Conservation (phyloP, 345 rosid genomes). For the Rhodamnia rubescens region DNA sequence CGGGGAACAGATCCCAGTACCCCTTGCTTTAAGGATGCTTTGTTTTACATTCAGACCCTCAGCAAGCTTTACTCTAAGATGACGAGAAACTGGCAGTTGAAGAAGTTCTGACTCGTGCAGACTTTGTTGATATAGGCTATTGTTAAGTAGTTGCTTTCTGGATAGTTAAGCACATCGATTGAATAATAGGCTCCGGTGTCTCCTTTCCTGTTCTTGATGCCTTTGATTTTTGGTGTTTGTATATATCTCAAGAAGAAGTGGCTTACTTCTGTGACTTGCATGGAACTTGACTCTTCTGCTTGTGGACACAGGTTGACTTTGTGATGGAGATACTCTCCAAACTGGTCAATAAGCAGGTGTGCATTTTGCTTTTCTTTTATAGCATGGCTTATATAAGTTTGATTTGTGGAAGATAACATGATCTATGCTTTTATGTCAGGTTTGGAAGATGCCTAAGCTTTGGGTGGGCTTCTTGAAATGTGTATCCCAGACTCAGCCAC, state of each 20-base stretch:
- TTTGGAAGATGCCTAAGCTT: conserved; percentile 95
- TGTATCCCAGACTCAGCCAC: conserved; percentile 86
- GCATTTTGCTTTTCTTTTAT: background rate
- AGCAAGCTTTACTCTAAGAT: background rate
- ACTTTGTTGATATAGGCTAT: background rate
- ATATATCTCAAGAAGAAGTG: background rate
- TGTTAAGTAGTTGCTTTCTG: background rate
- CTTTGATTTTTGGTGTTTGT: background rate
- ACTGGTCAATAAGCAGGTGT: conserved; percentile 86
- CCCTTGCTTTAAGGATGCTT: background rate
- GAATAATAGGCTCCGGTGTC: background rate
- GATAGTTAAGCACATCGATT: background rate
- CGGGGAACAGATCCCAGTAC: background rate
- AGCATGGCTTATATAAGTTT: background rate
- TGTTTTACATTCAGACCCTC: background rate
- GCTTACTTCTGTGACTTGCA: background rate
- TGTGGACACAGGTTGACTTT: conserved; percentile 61
- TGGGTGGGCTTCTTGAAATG: conserved; percentile 98
- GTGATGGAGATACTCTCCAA: conserved; percentile 93
- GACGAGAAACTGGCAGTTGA: background rate
- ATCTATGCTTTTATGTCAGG: conserved; percentile 20
- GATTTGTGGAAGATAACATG: background rate
- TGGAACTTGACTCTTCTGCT: background rate
- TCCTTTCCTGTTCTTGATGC: background rate
- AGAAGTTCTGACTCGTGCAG: background rate